Percentiles rank a stretch among this genome's conserved stretches.
Evolutionary conservation across 2,329 filamentous ascomycete genomes (phyloP).

Genomic region (Colletotrichum musae): DNA sequence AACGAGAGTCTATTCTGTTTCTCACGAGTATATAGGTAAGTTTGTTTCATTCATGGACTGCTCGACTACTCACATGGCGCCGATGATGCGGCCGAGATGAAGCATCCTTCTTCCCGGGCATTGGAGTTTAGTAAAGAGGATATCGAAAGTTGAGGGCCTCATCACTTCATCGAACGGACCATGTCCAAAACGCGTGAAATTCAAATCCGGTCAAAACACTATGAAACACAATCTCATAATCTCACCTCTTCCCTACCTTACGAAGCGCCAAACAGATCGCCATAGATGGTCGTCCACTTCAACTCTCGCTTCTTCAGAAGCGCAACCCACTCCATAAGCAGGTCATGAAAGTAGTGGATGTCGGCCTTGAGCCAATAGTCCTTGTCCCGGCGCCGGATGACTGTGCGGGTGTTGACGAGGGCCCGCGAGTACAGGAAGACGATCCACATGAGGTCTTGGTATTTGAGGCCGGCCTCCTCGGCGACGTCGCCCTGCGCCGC

Average conservation of each 20-base stretch:
- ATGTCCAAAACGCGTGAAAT: too few species aligned
- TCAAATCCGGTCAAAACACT: too few species aligned
- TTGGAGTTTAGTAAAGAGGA: too few species aligned
- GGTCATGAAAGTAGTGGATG: conserved; percentile 23
- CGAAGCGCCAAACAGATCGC: conserved; percentile 1
- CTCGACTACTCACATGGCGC: too few species aligned
- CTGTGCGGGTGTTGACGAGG: conserved; percentile 1
- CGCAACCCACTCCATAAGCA: conserved; percentile 26
- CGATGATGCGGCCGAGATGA: too few species aligned
- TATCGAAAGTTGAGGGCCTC: too few species aligned
- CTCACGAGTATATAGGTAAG: too few species aligned
- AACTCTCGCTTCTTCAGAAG: background rate
- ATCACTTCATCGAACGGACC: too few species aligned
- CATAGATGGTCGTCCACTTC: conserved; percentile 11
- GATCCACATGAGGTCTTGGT: conserved; percentile 32
- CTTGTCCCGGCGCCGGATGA: background rate
- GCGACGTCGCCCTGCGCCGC: background rate
- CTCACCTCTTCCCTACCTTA: background rate
- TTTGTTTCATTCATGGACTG: too few species aligned
- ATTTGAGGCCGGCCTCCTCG: background rate
- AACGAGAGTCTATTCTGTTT: too few species aligned
- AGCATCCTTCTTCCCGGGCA: too few species aligned
- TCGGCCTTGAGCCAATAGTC: conserved; percentile 14
- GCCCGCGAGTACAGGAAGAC: conserved; percentile 26
- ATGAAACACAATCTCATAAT: background rate